A percentile compares a stretch with the other conserved stretches of the same genome.
phyloP scores from a whole-genome alignment of 495 filamentous ascomycete genomes.

The Coniosporium apollinis region DNA sequence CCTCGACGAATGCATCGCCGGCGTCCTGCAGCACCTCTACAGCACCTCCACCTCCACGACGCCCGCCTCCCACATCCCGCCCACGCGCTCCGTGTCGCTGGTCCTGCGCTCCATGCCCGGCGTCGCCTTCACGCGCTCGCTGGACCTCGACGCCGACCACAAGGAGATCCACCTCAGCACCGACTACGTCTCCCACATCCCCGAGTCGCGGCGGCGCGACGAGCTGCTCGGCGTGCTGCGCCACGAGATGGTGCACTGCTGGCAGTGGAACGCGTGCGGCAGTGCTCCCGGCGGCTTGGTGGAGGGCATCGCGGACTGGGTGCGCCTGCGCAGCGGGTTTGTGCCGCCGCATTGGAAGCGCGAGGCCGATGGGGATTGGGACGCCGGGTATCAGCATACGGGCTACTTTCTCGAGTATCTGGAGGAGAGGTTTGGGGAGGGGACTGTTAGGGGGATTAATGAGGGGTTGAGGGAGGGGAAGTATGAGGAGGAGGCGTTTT shows the following conservation, averaged over 20 bases:
- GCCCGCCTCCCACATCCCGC: conserved; percentile 26
- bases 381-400: conserved; percentile 83
- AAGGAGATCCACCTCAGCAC: conserved; percentile 89
- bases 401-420: conserved; percentile 79
- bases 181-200: conserved; percentile 43
- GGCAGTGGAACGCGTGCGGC: conserved; percentile 57
- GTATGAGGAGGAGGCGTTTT: conserved; percentile 49
- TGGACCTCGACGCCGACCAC: conserved; percentile 69
- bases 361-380: conserved; percentile 49
- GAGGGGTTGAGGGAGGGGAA: conserved; percentile 40
- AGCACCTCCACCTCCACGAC: conserved; percentile 20
- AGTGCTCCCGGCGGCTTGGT: conserved; percentile 62
- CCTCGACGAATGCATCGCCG: conserved; percentile 41
- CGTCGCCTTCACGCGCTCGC: conserved; percentile 78
- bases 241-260: conserved; percentile 94
- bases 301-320: conserved; percentile 91
- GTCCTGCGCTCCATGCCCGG: conserved; percentile 62
- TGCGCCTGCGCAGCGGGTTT: conserved; percentile 56
- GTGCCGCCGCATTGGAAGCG: conserved; percentile 74
- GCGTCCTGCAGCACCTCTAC: conserved; percentile 52
- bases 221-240: conserved; percentile 75
- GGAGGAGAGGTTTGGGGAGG: conserved; percentile 45
- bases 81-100: conserved; percentile 70
- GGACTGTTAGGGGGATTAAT: conserved; percentile 60
- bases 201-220: conserved; percentile 21